phyloP scores from a whole-genome alignment of 2,329 filamentous ascomycete genomes.

The Ilyonectria robusta region DNA sequence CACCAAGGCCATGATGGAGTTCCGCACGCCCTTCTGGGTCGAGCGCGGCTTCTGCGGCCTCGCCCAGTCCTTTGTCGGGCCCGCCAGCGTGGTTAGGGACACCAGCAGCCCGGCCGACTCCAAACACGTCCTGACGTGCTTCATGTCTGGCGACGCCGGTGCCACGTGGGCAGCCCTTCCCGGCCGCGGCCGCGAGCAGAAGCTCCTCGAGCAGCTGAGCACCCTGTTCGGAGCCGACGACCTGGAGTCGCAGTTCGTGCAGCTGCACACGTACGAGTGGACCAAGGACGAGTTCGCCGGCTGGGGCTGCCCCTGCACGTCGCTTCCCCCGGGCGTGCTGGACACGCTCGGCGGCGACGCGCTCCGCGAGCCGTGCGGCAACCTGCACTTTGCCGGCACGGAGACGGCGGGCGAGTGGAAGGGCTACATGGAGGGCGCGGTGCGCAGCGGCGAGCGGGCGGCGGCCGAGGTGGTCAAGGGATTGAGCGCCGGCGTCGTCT shows the following conservation, averaged over 20 bases:
- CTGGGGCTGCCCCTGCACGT: slow-evolving; percentile 57
- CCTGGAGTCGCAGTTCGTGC: slow-evolving; percentile 46
- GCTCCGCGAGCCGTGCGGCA: slow-evolving; percentile 48
- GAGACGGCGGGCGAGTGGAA: slow-evolving; percentile 46
- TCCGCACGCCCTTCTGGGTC: slow-evolving; percentile 57
- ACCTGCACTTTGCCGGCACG: slow-evolving; percentile 45
- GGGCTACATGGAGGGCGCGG: slow-evolving; percentile 47
- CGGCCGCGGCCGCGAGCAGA: slow-evolving; percentile 34
- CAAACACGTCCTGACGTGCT: slow-evolving; percentile 56
- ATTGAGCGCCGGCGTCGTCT: slow-evolving; percentile 23
- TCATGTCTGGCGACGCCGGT: slow-evolving; percentile 56
- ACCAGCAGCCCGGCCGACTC: slow-evolving; percentile 50
- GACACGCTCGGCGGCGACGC: slow-evolving; percentile 49
- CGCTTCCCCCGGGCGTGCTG: slow-evolving; percentile 56
- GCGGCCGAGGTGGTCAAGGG: slow-evolving; percentile 40
- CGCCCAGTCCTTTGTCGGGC: slow-evolving; percentile 60
- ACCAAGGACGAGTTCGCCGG: slow-evolving; percentile 54
- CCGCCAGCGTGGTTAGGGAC: slow-evolving; percentile 62
- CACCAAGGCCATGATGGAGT: slow-evolving; percentile 64
- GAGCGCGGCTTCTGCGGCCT: slow-evolving; percentile 60
- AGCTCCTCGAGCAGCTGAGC: slow-evolving; percentile 47
- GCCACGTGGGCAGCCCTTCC: slow-evolving; percentile 49
- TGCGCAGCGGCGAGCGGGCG: slow-evolving; percentile 39
- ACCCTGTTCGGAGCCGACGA: slow-evolving; percentile 40
- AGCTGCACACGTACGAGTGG: slow-evolving; percentile 56